Percentiles rank a stretch among this genome's conserved stretches.
phyloP scores from a whole-genome alignment of 139 green algal genomes.

The Edaphochlamys debaryana region DNA sequence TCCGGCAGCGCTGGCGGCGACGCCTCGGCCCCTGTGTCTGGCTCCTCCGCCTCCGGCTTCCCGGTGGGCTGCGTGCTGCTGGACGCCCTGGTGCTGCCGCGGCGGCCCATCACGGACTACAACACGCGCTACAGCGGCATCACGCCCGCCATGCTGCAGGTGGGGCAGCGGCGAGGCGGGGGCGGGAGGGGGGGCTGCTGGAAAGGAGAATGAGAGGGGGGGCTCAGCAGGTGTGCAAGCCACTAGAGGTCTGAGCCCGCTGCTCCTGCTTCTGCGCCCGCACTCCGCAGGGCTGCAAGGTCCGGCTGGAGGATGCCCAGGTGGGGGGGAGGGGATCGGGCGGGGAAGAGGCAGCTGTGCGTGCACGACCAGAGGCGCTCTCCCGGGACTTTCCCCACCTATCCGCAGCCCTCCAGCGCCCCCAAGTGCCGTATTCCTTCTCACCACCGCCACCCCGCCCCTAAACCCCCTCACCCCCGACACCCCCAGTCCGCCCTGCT shows the following conservation, averaged over 20 bases:
- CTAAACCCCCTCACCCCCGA: neutral
- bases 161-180: neutral
- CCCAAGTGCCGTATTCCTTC: too few species aligned
- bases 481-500: constrained; percentile 45
- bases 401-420: neutral
- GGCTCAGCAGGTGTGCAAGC: neutral
- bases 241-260: neutral
- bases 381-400: neutral
- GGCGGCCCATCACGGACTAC: constrained; percentile 89
- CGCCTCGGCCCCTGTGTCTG: too few species aligned
- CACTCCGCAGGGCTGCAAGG: constrained; percentile 69
- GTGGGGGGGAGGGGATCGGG: constrained; percentile 45
- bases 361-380: too few species aligned
- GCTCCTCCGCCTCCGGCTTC: neutral
- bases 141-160: constrained; percentile 56
- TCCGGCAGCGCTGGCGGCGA: too few species aligned
- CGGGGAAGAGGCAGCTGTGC: too few species aligned
- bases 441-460: neutral
- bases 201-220: neutral
- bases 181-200: neutral
- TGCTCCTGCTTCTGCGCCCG: neutral
- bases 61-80: constrained; percentile 61
- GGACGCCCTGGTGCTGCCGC: constrained; percentile 86
- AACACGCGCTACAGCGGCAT: constrained; percentile 90
- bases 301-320: constrained; percentile 71